Evolutionary conservation across 2,329 filamentous ascomycete genomes (phyloP), one percentile per base, ranked within the genome.

Genomic region (Stachybotrys chartarum): DNA sequence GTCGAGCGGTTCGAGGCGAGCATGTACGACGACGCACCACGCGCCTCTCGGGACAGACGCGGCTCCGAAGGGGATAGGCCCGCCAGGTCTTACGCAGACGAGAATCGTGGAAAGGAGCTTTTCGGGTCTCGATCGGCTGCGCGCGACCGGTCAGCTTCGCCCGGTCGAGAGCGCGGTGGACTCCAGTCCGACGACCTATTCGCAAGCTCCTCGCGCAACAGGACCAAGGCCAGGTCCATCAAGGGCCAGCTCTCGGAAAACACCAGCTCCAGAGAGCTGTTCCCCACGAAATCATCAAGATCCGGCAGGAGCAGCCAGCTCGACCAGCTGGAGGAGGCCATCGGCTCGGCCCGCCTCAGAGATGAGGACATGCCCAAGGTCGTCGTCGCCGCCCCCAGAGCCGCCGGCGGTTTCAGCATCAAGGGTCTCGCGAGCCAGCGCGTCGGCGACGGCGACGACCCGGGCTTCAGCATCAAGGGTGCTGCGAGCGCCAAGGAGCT

Each of bases 1-100:
- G 74, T 80, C 42, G 75, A 78, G 57, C 72, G 75, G 0, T 93
- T 91, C 62, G 84, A 88, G 63, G 88, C 85, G 42, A 88, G 83
- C 64, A 87, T 96, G 77, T 96, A 95, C 70, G 91, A 94, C 60
- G 91, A 96, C 64, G 81, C 71, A 16, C 72, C 75, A 24, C 72
- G 68, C 10, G 55, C 64, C 2, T 52, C 65, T 39, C 59, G 54
- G n/a, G 60, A 63, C 51, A 61, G 65, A 52, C 59, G 59, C 18
- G 54, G 63, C 42, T 68, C 66, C 5, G 64, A 61, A 16, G 57
- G 56, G 10, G 63, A 61, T 8, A 71, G 70, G 17, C 64, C 62
- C 5, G 56, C 59, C 18, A 63, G 61, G 7, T 68, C 69, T 7
- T 66, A 66, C 32, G 59, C 68, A 5, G 59, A 61, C 5, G 68